These are phyloP conservation scores for Neurospora sp. DNA, from an alignment of 495 filamentous ascomycete genomes.

Conservation along the genomic window DNA sequence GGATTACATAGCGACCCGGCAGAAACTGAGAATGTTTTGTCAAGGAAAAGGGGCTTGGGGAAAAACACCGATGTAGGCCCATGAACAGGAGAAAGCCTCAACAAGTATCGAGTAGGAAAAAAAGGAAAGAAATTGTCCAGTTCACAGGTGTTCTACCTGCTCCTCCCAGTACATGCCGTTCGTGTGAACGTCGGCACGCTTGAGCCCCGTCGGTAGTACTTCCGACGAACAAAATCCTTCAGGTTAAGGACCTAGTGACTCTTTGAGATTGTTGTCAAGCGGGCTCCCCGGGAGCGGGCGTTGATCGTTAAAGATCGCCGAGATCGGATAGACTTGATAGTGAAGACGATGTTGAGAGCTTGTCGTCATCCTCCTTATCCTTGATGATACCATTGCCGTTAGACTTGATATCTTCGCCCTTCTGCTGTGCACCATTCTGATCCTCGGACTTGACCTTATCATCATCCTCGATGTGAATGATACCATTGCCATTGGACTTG, in stretches of 20 bases:
- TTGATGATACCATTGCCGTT: neutral
- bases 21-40: neutral
- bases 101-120: too few species aligned
- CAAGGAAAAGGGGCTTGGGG: neutral
- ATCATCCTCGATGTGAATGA: neutral
- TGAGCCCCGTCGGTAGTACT: neutral
- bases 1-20: neutral
- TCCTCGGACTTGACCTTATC: neutral
- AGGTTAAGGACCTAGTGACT: neutral
- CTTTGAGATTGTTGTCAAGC: neutral
- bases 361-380: neutral
- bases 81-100: too few species aligned
- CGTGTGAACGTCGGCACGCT: too few species aligned
- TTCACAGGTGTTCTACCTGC: neutral
- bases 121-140: neutral
- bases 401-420: neutral
- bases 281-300: neutral
- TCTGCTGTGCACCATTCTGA: neutral
- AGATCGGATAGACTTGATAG: neutral
- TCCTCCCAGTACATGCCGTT: neutral
- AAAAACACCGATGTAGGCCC: too few species aligned
- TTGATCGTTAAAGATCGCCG: neutral
- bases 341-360: neutral
- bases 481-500: neutral
- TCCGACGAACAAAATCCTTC: neutral